These are phyloP conservation scores for Paramecium sexaurelia DNA, from an alignment of 73 alveolate genomes.

Conservation along the genomic window DNA sequence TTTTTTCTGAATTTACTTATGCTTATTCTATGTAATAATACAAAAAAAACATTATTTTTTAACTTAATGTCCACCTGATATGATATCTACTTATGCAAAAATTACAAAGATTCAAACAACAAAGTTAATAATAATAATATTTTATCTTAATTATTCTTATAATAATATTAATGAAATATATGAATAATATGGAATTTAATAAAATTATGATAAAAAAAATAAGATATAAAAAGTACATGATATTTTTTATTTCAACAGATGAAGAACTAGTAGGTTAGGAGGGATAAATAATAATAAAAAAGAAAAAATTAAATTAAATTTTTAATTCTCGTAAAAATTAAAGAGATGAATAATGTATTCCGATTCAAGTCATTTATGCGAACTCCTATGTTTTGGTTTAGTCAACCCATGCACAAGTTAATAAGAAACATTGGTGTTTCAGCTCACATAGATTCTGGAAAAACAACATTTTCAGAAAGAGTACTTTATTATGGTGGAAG, in stretches of 20 bases:
- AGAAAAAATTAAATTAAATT: neutral
- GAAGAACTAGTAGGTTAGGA: no score
- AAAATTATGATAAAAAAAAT: neutral
- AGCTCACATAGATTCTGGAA: constrained; percentile 97
- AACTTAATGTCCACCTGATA: no score
- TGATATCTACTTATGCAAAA: no score
- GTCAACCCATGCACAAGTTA: neutral
- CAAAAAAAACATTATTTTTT: no score
- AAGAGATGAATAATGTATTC: constrained; percentile 19
- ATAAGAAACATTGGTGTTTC: constrained; percentile 88
- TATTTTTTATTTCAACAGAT: neutral
- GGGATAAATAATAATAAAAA: neutral
- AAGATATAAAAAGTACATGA: neutral
- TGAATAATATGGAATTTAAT: no score
- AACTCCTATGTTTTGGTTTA: constrained; percentile 52
- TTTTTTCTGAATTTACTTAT: no score
- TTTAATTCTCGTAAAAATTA: constrained; percentile 35
- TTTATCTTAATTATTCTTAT: no score
- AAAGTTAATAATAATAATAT: no score
- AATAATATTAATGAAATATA: no score
- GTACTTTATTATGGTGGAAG: constrained; percentile 94
- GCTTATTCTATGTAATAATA: no score
- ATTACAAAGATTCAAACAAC: no score
- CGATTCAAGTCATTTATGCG: constrained; percentile 3
- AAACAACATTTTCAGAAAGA: constrained; percentile 96